phyloP scores from a whole-genome alignment of 129 eudicot genomes.

The carrot (Daucus carota) region DNA sequence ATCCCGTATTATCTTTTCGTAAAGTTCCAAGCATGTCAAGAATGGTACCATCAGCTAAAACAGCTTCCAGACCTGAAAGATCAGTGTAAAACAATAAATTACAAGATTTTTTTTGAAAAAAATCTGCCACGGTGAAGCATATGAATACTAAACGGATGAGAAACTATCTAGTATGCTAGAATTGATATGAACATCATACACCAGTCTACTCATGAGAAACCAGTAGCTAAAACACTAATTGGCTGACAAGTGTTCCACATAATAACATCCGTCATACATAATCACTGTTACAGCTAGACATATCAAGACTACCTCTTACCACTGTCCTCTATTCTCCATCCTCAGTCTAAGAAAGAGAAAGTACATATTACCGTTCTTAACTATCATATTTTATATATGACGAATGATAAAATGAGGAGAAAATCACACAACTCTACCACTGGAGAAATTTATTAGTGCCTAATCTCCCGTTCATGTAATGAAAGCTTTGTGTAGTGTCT shows the following conservation, averaged over 20 bases:
- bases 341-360: not conserved
- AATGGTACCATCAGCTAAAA: constrained; percentile 88
- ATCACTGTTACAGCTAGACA: not conserved
- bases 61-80: constrained; percentile 85
- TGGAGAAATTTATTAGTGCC: not conserved
- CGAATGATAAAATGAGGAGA: not conserved
- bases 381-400: not conserved
- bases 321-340: not conserved
- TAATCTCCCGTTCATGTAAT: not conserved
- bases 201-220: not conserved
- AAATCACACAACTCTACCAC: not conserved
- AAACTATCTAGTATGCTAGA: not conserved
- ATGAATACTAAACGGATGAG: not conserved
- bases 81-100: not conserved
- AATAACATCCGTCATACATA: not conserved
- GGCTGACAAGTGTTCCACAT: not conserved
- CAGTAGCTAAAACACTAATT: not conserved
- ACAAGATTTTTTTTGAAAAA: not conserved
- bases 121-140: not conserved
- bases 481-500: not conserved
- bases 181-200: not conserved
- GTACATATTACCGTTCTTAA: not conserved
- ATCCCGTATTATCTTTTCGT: constrained; percentile 97
- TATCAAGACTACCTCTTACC: not conserved
- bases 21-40: constrained; percentile 94